Evolutionary conservation across 1,139 yeast genomes (phyloP), one percentile per base, ranked within the genome.

Genomic region (Candida anutae): DNA sequence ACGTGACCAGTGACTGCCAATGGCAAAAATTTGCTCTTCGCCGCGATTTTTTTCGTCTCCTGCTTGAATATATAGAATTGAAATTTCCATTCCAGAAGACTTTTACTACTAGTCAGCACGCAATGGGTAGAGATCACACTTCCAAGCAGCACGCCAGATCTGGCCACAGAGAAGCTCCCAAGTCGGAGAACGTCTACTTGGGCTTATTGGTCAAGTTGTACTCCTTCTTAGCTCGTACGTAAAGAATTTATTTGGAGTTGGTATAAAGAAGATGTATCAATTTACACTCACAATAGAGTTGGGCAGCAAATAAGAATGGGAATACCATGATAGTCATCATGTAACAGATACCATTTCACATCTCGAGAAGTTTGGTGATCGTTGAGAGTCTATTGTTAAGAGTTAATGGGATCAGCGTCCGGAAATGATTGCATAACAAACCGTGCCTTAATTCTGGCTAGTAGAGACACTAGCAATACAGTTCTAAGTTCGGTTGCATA

Each of bases 161-260:
- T 53, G 81, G 95, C 69, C 94, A 85, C 84, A 88, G 99, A 76
- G 73, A 81, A 61, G 96, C 96, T 69, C 99, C 98, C 73, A 87
- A 87, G 78, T 88, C 97, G 50, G 95, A 90, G 74, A 93, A 90
- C 66, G 95, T 88, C 71, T 90, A 93, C 95, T 77, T 90, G 74
- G 82, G 81, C 72, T 72, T 90, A 64, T 81, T 90, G 72, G 98
- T 90, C 67, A 88, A 88, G 80, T 77, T 90, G 58, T 90, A 88
- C 84, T 72, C 96, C 61, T 93, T 85, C 94, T 78, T 90, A 72
- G 96, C 97, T 74, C 96, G 98, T 83, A 82, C 71, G 94, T 83
- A 69, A 35, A 15, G 14, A 22, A 21, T 26, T 23, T 13, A 23
- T 20, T n/a, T 25, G 15, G n/a, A n/a, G n/a, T n/a, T n/a, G n/a